Base-by-base conservation (phyloP, 139 green algal species). In the Desmodesmus armatus region DNA sequence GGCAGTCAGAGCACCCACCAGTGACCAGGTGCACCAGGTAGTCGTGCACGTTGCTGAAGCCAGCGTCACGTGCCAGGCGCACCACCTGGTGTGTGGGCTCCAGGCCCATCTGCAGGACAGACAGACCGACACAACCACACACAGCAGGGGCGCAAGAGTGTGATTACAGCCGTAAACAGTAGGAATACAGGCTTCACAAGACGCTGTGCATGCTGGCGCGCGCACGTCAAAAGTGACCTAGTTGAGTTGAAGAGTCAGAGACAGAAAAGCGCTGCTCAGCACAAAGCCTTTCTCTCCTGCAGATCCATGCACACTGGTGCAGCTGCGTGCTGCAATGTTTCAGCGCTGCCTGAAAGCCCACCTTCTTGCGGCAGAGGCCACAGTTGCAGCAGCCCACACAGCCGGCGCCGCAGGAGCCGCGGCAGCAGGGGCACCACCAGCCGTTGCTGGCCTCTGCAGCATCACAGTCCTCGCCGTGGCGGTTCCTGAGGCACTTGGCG, bases 311-410 rank as follows among this genome's bases (percentile, higher is more conserved):
- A n/a, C n/a, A n/a, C n/a, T n/a, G 53, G 53, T 21, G 53, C 53
- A 63, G 53, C 53, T 17, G 21, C 17, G n/a, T n/a, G n/a, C 6
- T 37, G 65, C 65, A 43, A 31, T 73, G 65, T 6, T 21, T 37
- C 29, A 21, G 65, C 65, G 23, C 7, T 51, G 35, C 33, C 13
- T 39, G 33, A 9, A 47, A 44, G 33, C 86, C 44, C 69, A 94
- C 89, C 90, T 92, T 93, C 82, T 96, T 96, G 71, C 94, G 89
- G 89, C 94, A 97, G 29, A 91, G 94, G 0, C 94, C 93, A 82
- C 94, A 97, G 90, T 97, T 97, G 91, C 94, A 97, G 90, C 94
- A 97, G 15, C 25, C 40, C 27, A 86, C 74, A 86, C 94, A 97
- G 66, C 94, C 94, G 1, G 71, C 31, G 1, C 94, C 94, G 79